phyloP scores from a whole-genome alignment of 306 rosid genomes.

The Gastrolobium villosum region DNA sequence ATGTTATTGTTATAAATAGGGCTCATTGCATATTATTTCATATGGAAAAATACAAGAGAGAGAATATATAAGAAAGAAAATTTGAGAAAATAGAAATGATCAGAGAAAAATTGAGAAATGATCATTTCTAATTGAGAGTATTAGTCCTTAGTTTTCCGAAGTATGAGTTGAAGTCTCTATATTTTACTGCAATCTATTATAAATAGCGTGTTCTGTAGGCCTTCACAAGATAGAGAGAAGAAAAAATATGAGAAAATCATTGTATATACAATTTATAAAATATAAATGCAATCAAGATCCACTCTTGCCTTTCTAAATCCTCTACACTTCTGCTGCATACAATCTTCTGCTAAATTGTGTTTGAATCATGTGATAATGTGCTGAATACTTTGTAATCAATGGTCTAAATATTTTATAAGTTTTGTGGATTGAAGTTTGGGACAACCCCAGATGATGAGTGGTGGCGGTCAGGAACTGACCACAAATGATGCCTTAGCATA shows the following conservation, averaged over 20 bases:
- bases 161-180: background rate
- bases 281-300: background rate
- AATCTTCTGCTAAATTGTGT: conserved; percentile 26
- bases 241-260: background rate
- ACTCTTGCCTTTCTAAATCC: background rate
- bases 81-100: too few species aligned
- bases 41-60: too few species aligned
- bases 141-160: background rate
- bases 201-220: background rate
- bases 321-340: background rate
- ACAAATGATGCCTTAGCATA: conserved; percentile 80
- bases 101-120: too few species aligned
- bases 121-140: too few species aligned
- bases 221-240: background rate
- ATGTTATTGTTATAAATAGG: too few species aligned
- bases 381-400: conserved; percentile 12
- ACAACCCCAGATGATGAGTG: conserved; percentile 78
- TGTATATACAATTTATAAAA: background rate
- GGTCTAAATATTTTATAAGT: conserved; percentile 35
- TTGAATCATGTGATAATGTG: conserved; percentile 44
- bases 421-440: conserved; percentile 70
- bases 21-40: too few species aligned
- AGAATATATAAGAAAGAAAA: too few species aligned
- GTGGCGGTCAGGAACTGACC: conserved; percentile 74
- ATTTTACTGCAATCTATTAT: background rate